A percentile compares a stretch with the other conserved stretches of the same genome.
phyloP scores from a whole-genome alignment of 176 grass and related monocot species.

The Otatea glauca region DNA sequence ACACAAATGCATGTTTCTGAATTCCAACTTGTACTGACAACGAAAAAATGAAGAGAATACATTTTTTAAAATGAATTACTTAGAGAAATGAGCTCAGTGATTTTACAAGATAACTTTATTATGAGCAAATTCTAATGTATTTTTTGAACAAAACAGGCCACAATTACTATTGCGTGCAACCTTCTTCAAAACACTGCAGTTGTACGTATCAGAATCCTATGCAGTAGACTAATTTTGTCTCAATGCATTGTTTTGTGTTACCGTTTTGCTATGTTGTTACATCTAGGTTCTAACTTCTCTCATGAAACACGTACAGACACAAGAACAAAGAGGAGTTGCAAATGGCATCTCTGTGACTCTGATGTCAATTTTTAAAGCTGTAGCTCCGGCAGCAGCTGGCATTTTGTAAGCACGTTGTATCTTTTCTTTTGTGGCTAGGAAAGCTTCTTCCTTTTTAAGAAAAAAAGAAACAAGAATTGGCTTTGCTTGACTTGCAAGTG shows the following conservation, averaged over 20 bases:
- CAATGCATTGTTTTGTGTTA: neutral
- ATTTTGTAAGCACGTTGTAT: slow-evolving; percentile 54
- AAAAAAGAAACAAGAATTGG: neutral
- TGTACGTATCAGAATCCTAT: slow-evolving; percentile 32
- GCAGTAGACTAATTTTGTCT: neutral
- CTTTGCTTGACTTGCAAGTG: neutral
- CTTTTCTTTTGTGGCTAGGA: neutral
- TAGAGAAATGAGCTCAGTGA: neutral
- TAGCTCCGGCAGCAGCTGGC: slow-evolving; percentile 70
- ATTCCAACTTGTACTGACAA: neutral
- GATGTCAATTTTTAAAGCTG: slow-evolving; percentile 68
- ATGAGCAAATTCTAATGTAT: slow-evolving; percentile 25
- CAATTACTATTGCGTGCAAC: slow-evolving; percentile 64
- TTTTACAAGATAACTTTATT: neutral
- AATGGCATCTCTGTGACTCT: slow-evolving; percentile 78
- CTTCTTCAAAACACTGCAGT: slow-evolving; percentile 72
- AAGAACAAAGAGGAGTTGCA: slow-evolving; percentile 72
- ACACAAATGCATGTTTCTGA: neutral
- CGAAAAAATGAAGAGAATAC: neutral
- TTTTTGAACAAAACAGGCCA: slow-evolving; percentile 57
- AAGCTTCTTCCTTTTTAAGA: neutral
- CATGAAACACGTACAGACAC: slow-evolving; percentile 45
- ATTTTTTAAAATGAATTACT: neutral
- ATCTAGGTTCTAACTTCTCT: slow-evolving; percentile 14
- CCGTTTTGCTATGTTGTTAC: neutral